phyloP scores from a whole-genome alignment of 2,329 filamentous ascomycete genomes.

The Pyricularia pennisetigena region DNA sequence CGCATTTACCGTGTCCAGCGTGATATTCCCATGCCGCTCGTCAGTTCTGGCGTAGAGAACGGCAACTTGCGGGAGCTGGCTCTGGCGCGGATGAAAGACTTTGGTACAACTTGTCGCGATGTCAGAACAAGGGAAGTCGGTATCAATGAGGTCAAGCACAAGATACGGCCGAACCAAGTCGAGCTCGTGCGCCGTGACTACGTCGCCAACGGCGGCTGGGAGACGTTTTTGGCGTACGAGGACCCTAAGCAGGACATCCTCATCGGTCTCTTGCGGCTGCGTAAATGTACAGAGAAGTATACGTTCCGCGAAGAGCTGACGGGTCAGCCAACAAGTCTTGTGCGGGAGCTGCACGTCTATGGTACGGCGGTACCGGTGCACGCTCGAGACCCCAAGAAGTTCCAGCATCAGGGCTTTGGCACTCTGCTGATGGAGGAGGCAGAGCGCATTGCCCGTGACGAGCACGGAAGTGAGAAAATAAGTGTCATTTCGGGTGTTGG shows the following conservation, averaged over 20 bases:
- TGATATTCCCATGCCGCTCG: conserved; percentile 98
- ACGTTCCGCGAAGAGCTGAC: conserved; percentile 84
- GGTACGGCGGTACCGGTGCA: conserved; percentile 96
- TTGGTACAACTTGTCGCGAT: conserved; percentile 92
- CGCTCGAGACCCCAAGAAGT: conserved; percentile 88
- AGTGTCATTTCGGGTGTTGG: conserved; percentile 97
- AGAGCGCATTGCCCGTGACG: conserved; percentile 85
- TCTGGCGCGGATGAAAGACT: conserved; percentile 97
- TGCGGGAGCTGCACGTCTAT: conserved; percentile 93
- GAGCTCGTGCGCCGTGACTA: conserved; percentile 94
- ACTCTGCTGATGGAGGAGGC: conserved; percentile 97
- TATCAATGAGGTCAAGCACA: conserved; percentile 98
- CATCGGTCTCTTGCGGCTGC: conserved; percentile 77
- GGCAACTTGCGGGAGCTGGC: conserved; percentile 91
- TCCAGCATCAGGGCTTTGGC: conserved; percentile 96
- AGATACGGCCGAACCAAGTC: conserved; percentile 91
- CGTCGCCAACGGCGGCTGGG: conserved; percentile 91
- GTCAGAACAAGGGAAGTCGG: conserved; percentile 94
- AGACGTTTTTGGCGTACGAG: conserved; percentile 96
- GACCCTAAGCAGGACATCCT: conserved; percentile 98
- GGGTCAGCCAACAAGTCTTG: conserved; percentile 80
- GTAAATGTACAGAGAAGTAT: conserved; percentile 82
- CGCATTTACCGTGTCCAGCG: conserved; percentile 96
- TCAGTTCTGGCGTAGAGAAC: conserved; percentile 97
- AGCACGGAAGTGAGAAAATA: conserved; percentile 90